phyloP scores from a whole-genome alignment of 176 grass and related monocot genomes.

The Aechmea fasciata region DNA sequence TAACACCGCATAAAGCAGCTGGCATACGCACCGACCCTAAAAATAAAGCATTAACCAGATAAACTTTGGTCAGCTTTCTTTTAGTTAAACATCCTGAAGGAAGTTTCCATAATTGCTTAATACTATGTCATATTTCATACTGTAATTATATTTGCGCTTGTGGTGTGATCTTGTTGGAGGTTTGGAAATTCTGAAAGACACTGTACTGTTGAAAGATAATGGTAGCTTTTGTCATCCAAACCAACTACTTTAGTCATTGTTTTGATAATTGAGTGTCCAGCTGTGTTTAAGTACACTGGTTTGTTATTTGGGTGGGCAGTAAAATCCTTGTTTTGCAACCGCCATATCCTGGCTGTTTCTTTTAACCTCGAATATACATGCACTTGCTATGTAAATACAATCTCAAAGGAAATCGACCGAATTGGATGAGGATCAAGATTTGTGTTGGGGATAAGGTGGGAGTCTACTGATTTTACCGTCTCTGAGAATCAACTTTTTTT shows the following conservation, averaged over 20 bases:
- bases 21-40: slow-evolving; percentile 83
- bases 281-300: not conserved
- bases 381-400: too few species aligned
- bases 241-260: not conserved
- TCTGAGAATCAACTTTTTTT: too few species aligned
- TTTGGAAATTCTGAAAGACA: not conserved
- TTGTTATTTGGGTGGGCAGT: not conserved
- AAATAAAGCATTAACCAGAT: not conserved
- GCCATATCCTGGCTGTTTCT: too few species aligned
- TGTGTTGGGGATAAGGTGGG: too few species aligned
- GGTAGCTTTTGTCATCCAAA: not conserved
- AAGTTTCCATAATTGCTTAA: not conserved
- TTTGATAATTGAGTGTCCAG: not conserved
- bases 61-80: not conserved
- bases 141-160: not conserved
- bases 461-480: too few species aligned
- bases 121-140: not conserved
- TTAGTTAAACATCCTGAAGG: not conserved
- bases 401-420: too few species aligned
- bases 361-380: too few species aligned
- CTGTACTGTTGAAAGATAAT: not conserved
- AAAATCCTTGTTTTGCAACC: too few species aligned
- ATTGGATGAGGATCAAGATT: too few species aligned
- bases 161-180: not conserved
- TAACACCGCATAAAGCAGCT: slow-evolving; percentile 66